These are phyloP conservation scores for Neurospora sp. DNA, from an alignment of 2,329 filamentous ascomycete genomes.

Conservation along the genomic window DNA sequence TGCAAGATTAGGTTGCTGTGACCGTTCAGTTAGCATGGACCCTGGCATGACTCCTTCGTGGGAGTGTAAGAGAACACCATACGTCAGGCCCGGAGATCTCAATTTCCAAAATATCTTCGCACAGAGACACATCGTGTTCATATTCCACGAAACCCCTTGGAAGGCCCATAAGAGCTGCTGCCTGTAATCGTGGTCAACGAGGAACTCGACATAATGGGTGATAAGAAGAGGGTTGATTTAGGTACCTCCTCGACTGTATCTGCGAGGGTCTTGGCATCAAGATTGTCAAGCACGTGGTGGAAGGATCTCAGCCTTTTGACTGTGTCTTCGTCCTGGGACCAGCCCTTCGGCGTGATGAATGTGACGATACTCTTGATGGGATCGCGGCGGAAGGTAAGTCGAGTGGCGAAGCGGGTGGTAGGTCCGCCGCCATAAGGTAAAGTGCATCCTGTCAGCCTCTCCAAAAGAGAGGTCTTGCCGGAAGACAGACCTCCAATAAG, in stretches of 20 bases:
- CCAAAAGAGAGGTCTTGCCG: slow-evolving; percentile 78
- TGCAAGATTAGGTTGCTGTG: slow-evolving; percentile 35
- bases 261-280: slow-evolving; percentile 27
- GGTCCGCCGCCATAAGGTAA: slow-evolving; percentile 19
- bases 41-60: neutral
- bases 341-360: too few relatives aligned
- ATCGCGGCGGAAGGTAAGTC: too few relatives aligned
- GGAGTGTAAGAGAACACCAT: slow-evolving; percentile 1
- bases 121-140: slow-evolving; percentile 20
- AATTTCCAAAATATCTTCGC: slow-evolving; percentile 35
- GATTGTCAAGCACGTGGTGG: slow-evolving; percentile 21
- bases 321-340: too few relatives aligned
- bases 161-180: slow-evolving; percentile 35
- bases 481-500: slow-evolving; percentile 80
- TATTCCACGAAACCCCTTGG: slow-evolving; percentile 10
- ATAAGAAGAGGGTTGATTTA: slow-evolving; percentile 3
- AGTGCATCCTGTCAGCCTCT: slow-evolving; percentile 46
- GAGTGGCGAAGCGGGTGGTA: too few relatives aligned
- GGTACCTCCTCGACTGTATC: slow-evolving; percentile 30
- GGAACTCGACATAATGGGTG: neutral
- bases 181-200: slow-evolving; percentile 19
- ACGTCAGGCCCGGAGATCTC: slow-evolving; percentile 35
- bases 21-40: neutral
- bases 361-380: too few relatives aligned
- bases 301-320: slow-evolving; percentile 16